Percentiles rank a stretch among this genome's conserved stretches.
phyloP scores from a whole-genome alignment of 148 eudicot species.

The Euryodendron excelsum region DNA sequence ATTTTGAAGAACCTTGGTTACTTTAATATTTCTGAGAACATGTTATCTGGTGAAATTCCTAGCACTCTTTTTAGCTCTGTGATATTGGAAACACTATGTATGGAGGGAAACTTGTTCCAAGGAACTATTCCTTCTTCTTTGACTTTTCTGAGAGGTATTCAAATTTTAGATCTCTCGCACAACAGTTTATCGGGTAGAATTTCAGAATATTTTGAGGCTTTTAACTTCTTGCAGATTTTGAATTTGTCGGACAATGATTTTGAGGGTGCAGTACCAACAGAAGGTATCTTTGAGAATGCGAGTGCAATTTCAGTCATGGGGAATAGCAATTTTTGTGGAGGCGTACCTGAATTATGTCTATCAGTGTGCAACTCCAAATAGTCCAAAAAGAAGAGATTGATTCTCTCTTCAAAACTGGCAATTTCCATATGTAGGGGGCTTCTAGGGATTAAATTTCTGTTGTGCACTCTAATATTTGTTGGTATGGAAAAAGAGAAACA shows the following conservation, averaged over 20 bases:
- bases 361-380: constrained; percentile 10
- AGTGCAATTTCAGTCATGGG: constrained; percentile 19
- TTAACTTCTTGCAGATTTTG: constrained; percentile 5
- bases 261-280: constrained; percentile 34
- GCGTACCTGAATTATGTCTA: constrained; percentile 15
- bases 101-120: not conserved
- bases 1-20: not conserved
- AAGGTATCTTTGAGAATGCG: constrained; percentile 22
- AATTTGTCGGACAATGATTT: constrained; percentile 28
- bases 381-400: not conserved
- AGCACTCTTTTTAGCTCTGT: not conserved
- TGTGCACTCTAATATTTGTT: not conserved
- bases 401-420: not conserved
- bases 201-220: not conserved
- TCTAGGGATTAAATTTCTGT: not conserved
- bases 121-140: constrained; percentile 11
- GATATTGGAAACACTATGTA: not conserved
- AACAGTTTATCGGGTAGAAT: constrained; percentile 23
- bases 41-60: constrained; percentile 12
- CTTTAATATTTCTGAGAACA: constrained; percentile 14
- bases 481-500: not conserved
- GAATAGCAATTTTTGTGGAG: constrained; percentile 34
- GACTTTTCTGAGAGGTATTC: not conserved
- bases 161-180: constrained; percentile 14
- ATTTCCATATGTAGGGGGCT: not conserved